These are phyloP conservation scores for Mercurialis annua DNA, from an alignment of 345 rosid species.

Conservation along the genomic window DNA sequence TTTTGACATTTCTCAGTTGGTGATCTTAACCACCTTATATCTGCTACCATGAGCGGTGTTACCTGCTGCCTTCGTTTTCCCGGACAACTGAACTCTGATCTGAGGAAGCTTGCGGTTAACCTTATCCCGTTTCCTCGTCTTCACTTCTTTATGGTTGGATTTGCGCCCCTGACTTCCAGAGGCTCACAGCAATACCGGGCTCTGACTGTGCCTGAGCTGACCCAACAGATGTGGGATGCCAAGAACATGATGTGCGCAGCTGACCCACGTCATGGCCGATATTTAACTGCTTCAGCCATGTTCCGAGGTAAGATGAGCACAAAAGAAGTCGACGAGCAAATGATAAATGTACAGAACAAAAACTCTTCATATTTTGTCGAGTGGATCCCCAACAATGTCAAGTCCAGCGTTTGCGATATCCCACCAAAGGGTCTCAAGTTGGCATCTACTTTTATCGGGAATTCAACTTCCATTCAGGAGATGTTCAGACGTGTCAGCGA, in stretches of 20 bases:
- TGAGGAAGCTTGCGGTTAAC: conserved; percentile 27
- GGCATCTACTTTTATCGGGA: conserved; percentile 26
- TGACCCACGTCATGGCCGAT: conserved; percentile 28
- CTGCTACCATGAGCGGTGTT: conserved; percentile 31
- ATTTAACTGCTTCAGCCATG: conserved; percentile 29
- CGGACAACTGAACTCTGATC: conserved; percentile 29
- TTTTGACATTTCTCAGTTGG: conserved; percentile 18
- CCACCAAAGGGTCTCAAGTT: conserved; percentile 26
- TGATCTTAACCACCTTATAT: conserved; percentile 28
- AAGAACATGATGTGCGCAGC: conserved; percentile 32
- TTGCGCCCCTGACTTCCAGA: conserved; percentile 28
- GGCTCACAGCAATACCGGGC: conserved; percentile 29
- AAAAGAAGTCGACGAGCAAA: conserved; percentile 26
- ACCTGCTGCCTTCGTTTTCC: conserved; percentile 31
- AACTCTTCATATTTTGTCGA: conserved; percentile 31
- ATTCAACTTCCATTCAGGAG: conserved; percentile 26
- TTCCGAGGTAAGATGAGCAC: conserved; percentile 32
- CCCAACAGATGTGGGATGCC: conserved; percentile 30
- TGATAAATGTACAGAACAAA: conserved; percentile 30
- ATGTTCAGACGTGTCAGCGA: conserved; percentile 31
- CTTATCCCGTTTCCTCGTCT: conserved; percentile 30
- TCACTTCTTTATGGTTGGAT: conserved; percentile 29
- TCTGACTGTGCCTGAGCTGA: conserved; percentile 28
- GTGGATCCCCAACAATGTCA: conserved; percentile 27
- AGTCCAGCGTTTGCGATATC: conserved; percentile 29